Percentiles rank a stretch among this genome's conserved stretches.
Conservation (phyloP, 208 protist genomes). For the Perkinsela sp. region DNA sequence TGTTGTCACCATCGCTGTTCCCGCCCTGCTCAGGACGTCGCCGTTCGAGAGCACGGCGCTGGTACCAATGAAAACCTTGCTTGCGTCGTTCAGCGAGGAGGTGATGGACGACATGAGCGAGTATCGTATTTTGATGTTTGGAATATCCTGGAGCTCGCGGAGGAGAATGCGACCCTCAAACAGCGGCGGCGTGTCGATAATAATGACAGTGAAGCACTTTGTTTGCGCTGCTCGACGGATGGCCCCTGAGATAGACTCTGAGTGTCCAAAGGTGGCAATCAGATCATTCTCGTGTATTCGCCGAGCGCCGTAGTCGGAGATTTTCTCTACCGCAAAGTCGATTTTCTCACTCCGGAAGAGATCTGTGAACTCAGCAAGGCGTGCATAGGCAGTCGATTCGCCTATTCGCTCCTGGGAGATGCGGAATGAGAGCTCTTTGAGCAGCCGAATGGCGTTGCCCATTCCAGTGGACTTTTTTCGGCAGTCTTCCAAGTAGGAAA, state of each 20-base stretch:
- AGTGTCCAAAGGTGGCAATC: conserved; percentile 23
- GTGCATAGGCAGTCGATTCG: neutral
- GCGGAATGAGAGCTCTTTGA: neutral
- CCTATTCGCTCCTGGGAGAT: neutral
- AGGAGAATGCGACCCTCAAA: conserved; percentile 54
- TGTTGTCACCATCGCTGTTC: conserved; percentile 68
- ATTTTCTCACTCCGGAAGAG: neutral
- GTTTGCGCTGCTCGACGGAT: conserved; percentile 15
- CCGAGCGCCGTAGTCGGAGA: conserved; percentile 1
- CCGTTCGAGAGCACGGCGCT: conserved; percentile 74
- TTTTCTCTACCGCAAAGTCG: neutral
- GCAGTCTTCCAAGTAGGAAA: neutral
- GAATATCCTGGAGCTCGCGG: conserved; percentile 17
- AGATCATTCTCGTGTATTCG: conserved; percentile 36
- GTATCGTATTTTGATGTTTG: conserved; percentile 59
- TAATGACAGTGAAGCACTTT: conserved; percentile 52
- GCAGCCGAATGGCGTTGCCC: neutral
- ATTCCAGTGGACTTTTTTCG: neutral
- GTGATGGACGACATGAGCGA: conserved; percentile 64
- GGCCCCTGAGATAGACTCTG: conserved; percentile 17
- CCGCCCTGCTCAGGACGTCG: conserved; percentile 58
- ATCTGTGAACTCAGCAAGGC: neutral
- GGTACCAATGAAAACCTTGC: conserved; percentile 73
- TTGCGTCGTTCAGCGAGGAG: conserved; percentile 15
- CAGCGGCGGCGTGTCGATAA: conserved; percentile 74